These are phyloP conservation scores for Aspergillus coremiiformis DNA, from an alignment of 495 filamentous ascomycete genomes.

Conservation along the genomic window DNA sequence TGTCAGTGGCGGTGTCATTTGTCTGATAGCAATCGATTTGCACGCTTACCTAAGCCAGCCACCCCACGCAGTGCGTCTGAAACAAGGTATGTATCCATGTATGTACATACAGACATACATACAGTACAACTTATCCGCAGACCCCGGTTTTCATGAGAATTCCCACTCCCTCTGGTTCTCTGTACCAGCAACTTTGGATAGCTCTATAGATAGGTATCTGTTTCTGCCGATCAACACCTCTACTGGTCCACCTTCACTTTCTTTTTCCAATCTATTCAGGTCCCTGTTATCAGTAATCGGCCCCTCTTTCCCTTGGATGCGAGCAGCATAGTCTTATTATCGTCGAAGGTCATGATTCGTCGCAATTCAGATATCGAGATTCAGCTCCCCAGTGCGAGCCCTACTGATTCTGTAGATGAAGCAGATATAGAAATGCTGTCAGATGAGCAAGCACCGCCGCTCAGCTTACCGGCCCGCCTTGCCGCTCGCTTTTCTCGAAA, in stretches of 20 bases:
- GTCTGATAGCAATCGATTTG: not conserved
- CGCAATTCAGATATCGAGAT: constrained; percentile 44
- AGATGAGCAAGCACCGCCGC: constrained; percentile 33
- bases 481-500: constrained; percentile 79
- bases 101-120: no score
- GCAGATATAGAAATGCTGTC: constrained; percentile 43
- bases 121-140: no score
- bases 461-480: constrained; percentile 71
- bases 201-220: not conserved
- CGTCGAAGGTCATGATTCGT: constrained; percentile 34
- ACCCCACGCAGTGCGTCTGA: no score
- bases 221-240: not conserved
- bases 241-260: not conserved
- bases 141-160: not conserved
- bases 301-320: constrained; percentile 4
- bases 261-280: constrained; percentile 16
- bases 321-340: not conserved
- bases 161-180: no score
- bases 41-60: constrained; percentile 5
- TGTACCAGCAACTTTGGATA: not conserved
- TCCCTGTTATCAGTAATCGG: constrained; percentile 13
- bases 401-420: constrained; percentile 22
- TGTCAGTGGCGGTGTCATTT: not conserved
- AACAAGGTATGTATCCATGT: no score
- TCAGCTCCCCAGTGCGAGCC: constrained; percentile 37